Conservation (phyloP, 2,329 filamentous ascomycete species). For the Pestalotiopsis sp. region DNA sequence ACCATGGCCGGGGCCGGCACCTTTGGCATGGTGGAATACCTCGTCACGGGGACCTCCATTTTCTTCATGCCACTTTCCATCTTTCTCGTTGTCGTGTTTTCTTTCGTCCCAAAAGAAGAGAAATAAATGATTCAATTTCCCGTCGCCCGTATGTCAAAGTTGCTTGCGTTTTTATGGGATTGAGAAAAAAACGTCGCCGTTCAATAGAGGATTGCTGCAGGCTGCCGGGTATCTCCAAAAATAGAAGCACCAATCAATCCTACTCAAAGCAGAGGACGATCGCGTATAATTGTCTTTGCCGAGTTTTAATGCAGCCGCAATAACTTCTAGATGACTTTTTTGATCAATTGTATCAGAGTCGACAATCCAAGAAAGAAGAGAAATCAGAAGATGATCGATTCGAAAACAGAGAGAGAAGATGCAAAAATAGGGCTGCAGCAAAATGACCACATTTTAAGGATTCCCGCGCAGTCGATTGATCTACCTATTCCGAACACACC, state of each 20-base stretch:
- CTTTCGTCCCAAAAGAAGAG: neutral
- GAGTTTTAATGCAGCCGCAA: neutral
- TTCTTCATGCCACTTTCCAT: neutral
- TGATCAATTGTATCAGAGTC: neutral
- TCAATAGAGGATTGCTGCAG: neutral
- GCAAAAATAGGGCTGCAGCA: neutral
- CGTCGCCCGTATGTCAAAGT: neutral
- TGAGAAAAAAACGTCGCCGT: too few species aligned
- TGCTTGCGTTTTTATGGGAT: neutral
- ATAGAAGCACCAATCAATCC: neutral
- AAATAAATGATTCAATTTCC: neutral
- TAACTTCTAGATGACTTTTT: neutral
- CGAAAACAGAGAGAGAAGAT: neutral
- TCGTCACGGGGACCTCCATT: neutral
- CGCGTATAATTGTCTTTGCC: neutral
- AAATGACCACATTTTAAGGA: neutral
- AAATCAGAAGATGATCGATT: neutral
- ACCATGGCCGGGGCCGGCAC: slow-evolving; percentile 12
- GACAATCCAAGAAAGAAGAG: neutral
- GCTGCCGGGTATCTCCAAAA: neutral
- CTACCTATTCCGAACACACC: too few species aligned
- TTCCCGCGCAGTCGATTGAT: neutral
- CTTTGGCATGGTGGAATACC: neutral
- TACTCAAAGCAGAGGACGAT: neutral
- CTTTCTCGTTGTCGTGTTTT: neutral